These are phyloP conservation scores for Phalaenopsis equestris DNA, from an alignment of 106 monocot species.

Conservation along the genomic window DNA sequence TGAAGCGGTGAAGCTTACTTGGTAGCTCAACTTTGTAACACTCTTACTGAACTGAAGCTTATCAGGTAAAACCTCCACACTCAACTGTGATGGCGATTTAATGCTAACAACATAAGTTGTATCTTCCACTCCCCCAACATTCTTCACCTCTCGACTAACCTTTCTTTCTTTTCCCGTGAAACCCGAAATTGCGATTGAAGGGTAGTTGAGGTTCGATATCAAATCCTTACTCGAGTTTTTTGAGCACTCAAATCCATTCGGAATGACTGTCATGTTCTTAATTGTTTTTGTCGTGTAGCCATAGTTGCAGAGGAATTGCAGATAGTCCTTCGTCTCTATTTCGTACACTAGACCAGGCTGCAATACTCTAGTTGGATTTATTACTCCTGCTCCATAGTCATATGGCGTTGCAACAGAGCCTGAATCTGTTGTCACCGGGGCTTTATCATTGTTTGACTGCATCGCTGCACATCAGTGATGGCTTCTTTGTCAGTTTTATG, in stretches of 20 bases:
- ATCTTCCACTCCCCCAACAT: conserved; percentile 48
- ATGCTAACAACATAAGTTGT: conserved; percentile 36
- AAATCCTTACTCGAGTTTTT: conserved; percentile 46
- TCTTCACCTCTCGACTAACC: conserved; percentile 42
- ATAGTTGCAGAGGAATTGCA: conserved; percentile 77
- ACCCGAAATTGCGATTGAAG: conserved; percentile 49
- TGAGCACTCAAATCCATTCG: conserved; percentile 46
- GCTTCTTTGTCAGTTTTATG: neutral
- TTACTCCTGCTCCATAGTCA: conserved; percentile 66
- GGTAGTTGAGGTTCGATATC: conserved; percentile 77
- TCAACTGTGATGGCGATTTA: conserved; percentile 40
- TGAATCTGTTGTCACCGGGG: conserved; percentile 26
- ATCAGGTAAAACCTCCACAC: conserved; percentile 52
- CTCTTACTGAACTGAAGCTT: conserved; percentile 56
- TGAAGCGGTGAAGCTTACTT: conserved; percentile 43
- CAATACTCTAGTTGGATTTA: conserved; percentile 38
- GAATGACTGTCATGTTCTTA: conserved; percentile 30
- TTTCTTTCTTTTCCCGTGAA: conserved; percentile 19
- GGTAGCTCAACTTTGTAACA: conserved; percentile 39
- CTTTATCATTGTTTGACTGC: conserved; percentile 31
- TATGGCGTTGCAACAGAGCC: conserved; percentile 55
- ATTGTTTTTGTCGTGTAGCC: conserved; percentile 51
- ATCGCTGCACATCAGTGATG: conserved; percentile 19
- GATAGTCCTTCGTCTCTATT: conserved; percentile 28
- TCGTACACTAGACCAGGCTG: conserved; percentile 72